A percentile compares a stretch with the other conserved stretches of the same genome.
phyloP scores from a whole-genome alignment of 768 basidiomycete genomes.

The Naganishia vishniacii region DNA sequence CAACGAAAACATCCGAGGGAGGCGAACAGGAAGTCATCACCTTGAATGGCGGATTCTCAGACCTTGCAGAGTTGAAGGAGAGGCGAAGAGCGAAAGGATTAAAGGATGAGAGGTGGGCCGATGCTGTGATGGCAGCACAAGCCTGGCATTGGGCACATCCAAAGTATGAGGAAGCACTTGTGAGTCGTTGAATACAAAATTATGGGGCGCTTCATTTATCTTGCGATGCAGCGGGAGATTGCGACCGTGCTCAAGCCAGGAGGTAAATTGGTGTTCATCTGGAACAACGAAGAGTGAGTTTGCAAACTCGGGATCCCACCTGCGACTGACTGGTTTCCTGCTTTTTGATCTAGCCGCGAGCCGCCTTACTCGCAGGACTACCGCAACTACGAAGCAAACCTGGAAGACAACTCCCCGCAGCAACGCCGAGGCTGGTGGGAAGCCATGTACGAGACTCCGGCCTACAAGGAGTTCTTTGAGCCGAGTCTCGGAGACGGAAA shows the following conservation, averaged over 20 bases:
- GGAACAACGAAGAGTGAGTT: slow-evolving; percentile 68
- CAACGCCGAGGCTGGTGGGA: slow-evolving; percentile 74
- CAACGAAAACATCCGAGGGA: neutral
- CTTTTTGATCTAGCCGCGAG: slow-evolving; percentile 3
- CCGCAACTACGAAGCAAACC: slow-evolving; percentile 16
- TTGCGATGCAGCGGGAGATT: slow-evolving; percentile 57
- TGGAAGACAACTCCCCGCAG: slow-evolving; percentile 62
- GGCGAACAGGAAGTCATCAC: slow-evolving; percentile 25
- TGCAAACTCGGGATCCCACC: neutral
- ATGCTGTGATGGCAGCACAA: slow-evolving; percentile 50
- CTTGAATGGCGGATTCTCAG: slow-evolving; percentile 43
- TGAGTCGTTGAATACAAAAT: slow-evolving; percentile 19
- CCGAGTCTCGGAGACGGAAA: slow-evolving; percentile 54
- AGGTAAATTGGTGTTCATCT: slow-evolving; percentile 69
- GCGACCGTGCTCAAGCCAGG: slow-evolving; percentile 69
- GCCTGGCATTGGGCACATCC: slow-evolving; percentile 89
- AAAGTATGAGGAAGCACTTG: slow-evolving; percentile 64
- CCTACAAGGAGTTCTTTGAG: slow-evolving; percentile 61
- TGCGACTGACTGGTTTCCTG: neutral
- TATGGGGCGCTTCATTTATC: neutral
- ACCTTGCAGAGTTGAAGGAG: slow-evolving; percentile 32
- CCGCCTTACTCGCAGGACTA: slow-evolving; percentile 19
- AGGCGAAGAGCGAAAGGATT: slow-evolving; percentile 15
- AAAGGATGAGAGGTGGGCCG: slow-evolving; percentile 28
- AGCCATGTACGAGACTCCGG: slow-evolving; percentile 59